Evolutionary conservation across 2,329 filamentous ascomycete species (phyloP).

Genomic region (Phyllosticta capitalensis): DNA sequence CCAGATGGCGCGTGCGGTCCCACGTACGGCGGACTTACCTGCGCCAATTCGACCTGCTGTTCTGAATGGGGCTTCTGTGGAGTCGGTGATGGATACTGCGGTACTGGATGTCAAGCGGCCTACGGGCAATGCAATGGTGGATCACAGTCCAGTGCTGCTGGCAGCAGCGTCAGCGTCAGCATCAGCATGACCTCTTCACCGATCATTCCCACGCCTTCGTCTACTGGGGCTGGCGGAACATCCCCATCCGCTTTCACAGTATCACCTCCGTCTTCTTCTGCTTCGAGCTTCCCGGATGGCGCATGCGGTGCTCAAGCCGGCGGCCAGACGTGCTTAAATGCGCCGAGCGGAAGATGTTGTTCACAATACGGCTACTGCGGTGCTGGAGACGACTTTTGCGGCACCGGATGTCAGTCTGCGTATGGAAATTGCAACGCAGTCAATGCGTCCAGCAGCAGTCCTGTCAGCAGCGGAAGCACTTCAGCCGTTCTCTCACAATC

Average conservation of each 20-base stretch:
- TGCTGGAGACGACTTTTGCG: background rate
- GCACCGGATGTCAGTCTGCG: background rate
- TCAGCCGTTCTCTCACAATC: background rate
- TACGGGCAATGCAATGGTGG: background rate
- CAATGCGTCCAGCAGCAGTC: background rate
- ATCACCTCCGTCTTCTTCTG: background rate
- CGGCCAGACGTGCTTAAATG: background rate
- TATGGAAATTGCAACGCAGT: background rate
- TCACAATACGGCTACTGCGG: conserved; percentile 4
- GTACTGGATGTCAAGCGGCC: background rate
- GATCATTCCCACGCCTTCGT: background rate
- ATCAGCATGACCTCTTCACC: background rate
- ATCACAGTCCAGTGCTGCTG: background rate
- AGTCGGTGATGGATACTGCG: background rate
- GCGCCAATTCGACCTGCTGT: background rate
- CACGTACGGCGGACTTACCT: background rate
- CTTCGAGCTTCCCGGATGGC: background rate
- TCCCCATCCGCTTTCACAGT: background rate
- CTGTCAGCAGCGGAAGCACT: background rate
- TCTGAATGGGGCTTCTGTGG: background rate
- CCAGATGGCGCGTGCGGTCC: background rate
- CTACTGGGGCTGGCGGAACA: background rate
- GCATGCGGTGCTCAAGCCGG: background rate
- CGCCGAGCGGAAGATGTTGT: background rate
- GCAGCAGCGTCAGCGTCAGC: background rate